These are phyloP conservation scores for Isoetes engelmannii DNA, from an alignment of 83 land plant species.

Conservation along the genomic window DNA sequence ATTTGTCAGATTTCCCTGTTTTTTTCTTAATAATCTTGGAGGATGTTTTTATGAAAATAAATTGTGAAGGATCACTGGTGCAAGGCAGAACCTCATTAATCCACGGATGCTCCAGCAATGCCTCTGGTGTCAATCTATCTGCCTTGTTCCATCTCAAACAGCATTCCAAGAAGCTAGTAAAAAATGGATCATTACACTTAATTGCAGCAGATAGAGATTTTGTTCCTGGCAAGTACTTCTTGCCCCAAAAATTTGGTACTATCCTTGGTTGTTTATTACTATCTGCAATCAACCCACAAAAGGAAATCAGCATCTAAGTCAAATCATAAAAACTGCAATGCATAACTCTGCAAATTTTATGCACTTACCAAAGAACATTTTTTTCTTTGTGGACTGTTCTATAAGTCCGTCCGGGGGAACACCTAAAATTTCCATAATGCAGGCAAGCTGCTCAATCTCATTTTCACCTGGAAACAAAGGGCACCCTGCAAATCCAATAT, in stretches of 20 bases:
- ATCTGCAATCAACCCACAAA: slow-evolving; percentile 18
- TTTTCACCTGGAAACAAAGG: slow-evolving; percentile 43
- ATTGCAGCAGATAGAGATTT: slow-evolving; percentile 24
- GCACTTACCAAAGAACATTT: slow-evolving; percentile 38
- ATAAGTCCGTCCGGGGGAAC: slow-evolving; percentile 23
- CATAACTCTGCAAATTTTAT: neutral
- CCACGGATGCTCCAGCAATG: slow-evolving; percentile 38
- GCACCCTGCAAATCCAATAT: slow-evolving; percentile 16
- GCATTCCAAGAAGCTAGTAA: slow-evolving; percentile 38
- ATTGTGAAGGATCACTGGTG: too few relatives aligned
- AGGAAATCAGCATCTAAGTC: neutral
- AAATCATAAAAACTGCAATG: too few relatives aligned
- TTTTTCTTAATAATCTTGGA: too few relatives aligned
- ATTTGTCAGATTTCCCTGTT: too few relatives aligned
- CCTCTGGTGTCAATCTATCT: slow-evolving; percentile 24
- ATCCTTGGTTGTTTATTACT: slow-evolving; percentile 37
- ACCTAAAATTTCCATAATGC: slow-evolving; percentile 40
- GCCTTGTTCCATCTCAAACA: slow-evolving; percentile 40
- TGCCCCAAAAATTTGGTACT: slow-evolving; percentile 38
- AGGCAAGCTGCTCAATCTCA: slow-evolving; percentile 38
- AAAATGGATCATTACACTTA: slow-evolving; percentile 25
- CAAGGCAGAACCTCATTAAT: slow-evolving; percentile 23
- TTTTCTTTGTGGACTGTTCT: slow-evolving; percentile 35
- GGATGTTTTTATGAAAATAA: too few relatives aligned
- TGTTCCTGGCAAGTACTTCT: slow-evolving; percentile 38